Conservation (phyloP, 352 stramenopile species). For the Blastocystis sp. region DNA sequence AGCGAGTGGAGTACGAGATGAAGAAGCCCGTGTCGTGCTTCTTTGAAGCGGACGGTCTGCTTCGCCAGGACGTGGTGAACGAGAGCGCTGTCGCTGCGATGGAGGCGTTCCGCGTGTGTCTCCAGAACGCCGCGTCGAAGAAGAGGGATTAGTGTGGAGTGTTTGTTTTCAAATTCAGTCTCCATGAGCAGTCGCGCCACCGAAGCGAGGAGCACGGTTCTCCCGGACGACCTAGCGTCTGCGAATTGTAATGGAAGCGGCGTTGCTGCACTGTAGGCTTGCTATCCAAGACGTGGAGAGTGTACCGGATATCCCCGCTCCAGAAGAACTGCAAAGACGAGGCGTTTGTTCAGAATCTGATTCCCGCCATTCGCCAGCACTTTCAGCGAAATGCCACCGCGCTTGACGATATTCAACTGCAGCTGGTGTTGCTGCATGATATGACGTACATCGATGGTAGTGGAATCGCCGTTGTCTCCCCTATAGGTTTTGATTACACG, state of each 20-base stretch:
- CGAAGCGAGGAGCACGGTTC: neutral
- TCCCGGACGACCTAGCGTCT: neutral
- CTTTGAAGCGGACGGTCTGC: conserved; percentile 24
- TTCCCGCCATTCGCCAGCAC: neutral
- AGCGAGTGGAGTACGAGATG: conserved; percentile 21
- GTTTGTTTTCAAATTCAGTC: conserved; percentile 40
- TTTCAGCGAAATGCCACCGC: neutral
- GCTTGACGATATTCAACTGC: neutral
- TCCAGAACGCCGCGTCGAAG: conserved; percentile 16
- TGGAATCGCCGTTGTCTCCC: neutral
- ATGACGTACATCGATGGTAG: neutral
- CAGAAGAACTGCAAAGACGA: neutral
- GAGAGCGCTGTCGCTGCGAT: neutral
- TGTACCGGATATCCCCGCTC: conserved; percentile 8
- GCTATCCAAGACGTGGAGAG: conserved; percentile 7
- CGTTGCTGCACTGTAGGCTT: neutral
- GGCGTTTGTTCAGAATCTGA: neutral
- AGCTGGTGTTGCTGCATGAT: neutral
- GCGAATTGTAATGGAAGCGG: neutral
- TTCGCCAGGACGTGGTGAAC: neutral
- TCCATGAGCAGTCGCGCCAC: neutral
- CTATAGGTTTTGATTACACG: conserved; percentile 49
- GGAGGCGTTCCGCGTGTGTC: conserved; percentile 7
- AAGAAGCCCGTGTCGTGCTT: conserved; percentile 26
- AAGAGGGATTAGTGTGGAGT: conserved; percentile 41